A percentile compares a stretch with the other conserved stretches of the same genome.
Conservation (phyloP, 345 rosid genomes). For the Aquilaria malaccensis region DNA sequence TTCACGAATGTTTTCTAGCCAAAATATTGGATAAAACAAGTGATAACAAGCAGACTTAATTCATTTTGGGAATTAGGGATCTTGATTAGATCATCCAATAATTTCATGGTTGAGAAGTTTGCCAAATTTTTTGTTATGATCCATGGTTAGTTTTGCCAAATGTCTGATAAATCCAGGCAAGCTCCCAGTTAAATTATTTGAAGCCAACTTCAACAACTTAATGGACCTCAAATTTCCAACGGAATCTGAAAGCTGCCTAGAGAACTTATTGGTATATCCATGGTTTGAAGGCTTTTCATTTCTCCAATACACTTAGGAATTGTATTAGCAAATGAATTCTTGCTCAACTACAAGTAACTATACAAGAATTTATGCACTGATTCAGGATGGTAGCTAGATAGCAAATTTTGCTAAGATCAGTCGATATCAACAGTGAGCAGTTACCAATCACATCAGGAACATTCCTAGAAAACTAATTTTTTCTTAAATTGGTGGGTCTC, state of each 20-base stretch:
- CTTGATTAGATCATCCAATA: too few species aligned
- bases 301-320: constrained; percentile 74
- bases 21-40: too few species aligned
- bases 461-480: constrained; percentile 44
- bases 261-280: constrained; percentile 71
- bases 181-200: constrained; percentile 50
- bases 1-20: too few species aligned
- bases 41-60: too few species aligned
- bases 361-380: constrained; percentile 74
- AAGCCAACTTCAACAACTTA: constrained; percentile 56
- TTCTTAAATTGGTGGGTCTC: constrained; percentile 49
- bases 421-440: constrained; percentile 49
- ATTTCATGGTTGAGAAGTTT: too few species aligned
- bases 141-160: constrained; percentile 46
- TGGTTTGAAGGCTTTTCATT: constrained; percentile 55
- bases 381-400: constrained; percentile 58
- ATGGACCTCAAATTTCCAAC: constrained; percentile 50
- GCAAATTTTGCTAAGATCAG: constrained; percentile 70
- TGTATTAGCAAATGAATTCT: constrained; percentile 50
- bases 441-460: constrained; percentile 75
- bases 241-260: constrained; percentile 56
- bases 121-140: constrained; percentile 50
- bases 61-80: too few species aligned
- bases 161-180: constrained; percentile 50
- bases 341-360: constrained; percentile 44